Conservation (phyloP, 1,284 basidiomycete species). For the Chalciporus sp. region DNA sequence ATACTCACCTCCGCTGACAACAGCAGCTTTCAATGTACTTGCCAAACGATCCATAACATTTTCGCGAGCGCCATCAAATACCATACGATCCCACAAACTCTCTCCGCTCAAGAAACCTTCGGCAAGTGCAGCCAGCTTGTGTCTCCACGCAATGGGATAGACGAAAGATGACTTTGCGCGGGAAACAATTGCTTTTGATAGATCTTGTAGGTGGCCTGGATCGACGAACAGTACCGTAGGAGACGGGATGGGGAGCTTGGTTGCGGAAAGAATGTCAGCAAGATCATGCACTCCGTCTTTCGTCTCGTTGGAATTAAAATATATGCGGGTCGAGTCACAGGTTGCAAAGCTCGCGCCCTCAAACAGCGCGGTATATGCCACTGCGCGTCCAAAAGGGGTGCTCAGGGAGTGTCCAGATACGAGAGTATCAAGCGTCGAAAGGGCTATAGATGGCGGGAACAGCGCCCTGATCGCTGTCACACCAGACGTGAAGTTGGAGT, state of each 20-base stretch:
- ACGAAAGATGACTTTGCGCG: slow-evolving; percentile 55
- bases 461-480: slow-evolving; percentile 70
- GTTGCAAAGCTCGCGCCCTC: slow-evolving; percentile 75
- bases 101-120: slow-evolving; percentile 76
- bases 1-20: slow-evolving; percentile 64
- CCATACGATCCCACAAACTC: slow-evolving; percentile 75
- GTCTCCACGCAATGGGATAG: slow-evolving; percentile 66
- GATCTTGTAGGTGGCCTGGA: slow-evolving; percentile 55
- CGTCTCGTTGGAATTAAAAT: slow-evolving; percentile 31
- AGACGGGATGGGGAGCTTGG: slow-evolving; percentile 60
- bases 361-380: slow-evolving; percentile 75
- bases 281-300: slow-evolving; percentile 34
- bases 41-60: slow-evolving; percentile 59
- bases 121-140: slow-evolving; percentile 64
- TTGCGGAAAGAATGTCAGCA: slow-evolving; percentile 49
- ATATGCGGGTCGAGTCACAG: slow-evolving; percentile 55
- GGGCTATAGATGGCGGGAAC: slow-evolving; percentile 60
- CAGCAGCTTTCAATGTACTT: slow-evolving; percentile 57
- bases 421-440: slow-evolving; percentile 71
- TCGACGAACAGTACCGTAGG: slow-evolving; percentile 67
- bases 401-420: slow-evolving; percentile 72
- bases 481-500: slow-evolving; percentile 78
- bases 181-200: slow-evolving; percentile 52
- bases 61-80: slow-evolving; percentile 67
- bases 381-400: slow-evolving; percentile 68